Conservation (phyloP, 345 rosid species). For the Arabidopsis suecica region DNA sequence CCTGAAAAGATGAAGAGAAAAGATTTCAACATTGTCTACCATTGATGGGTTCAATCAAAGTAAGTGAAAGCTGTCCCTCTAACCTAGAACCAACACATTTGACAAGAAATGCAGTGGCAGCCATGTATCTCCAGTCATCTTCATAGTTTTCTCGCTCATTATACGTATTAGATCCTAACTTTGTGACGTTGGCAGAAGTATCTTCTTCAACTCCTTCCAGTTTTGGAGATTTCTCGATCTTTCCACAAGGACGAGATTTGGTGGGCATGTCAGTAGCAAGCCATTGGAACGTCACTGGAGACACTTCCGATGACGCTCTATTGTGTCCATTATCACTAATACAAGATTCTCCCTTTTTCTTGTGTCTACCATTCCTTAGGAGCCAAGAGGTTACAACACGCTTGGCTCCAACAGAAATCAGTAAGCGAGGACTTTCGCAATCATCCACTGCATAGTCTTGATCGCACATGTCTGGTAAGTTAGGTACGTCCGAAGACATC, state of each 20-base stretch:
- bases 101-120: constrained; percentile 91
- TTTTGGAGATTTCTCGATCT: constrained; percentile 41
- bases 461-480: constrained; percentile 26
- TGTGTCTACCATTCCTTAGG: constrained; percentile 54
- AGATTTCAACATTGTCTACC: constrained; percentile 11
- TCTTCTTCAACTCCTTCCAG: constrained; percentile 30
- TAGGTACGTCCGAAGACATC: constrained; percentile 47
- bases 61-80: constrained; percentile 27
- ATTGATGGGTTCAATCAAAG: constrained; percentile 20
- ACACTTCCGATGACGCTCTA: constrained; percentile 41
- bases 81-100: constrained; percentile 77
- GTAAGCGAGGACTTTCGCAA: constrained; percentile 56
- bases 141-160: constrained; percentile 55
- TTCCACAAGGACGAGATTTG: constrained; percentile 56
- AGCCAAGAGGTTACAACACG: constrained; percentile 91
- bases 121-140: constrained; percentile 97
- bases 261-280: constrained; percentile 93
- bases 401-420: constrained; percentile 94
- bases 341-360: constrained; percentile 39
- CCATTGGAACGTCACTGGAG: constrained; percentile 90
- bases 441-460: constrained; percentile 43
- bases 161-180: constrained; percentile 38
- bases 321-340: constrained; percentile 38
- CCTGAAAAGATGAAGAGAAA: constrained; percentile 52
- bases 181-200: constrained; percentile 32